These are phyloP conservation scores for Marasmius tenuissimus DNA, from an alignment of 1,284 basidiomycete genomes.

Conservation along the genomic window DNA sequence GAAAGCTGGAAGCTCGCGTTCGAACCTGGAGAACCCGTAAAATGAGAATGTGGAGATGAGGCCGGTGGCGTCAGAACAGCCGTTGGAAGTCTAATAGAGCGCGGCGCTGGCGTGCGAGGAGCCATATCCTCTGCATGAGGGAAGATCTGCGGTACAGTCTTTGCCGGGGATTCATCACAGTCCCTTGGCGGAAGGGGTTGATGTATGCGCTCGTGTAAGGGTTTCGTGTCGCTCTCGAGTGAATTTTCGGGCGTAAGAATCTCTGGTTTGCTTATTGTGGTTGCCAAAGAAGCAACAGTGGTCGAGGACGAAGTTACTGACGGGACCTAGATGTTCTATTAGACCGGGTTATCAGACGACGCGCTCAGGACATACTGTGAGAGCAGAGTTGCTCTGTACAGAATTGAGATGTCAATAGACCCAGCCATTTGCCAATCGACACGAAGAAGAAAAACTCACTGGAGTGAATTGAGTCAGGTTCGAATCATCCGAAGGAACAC, in stretches of 20 bases:
- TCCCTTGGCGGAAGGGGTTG: too few species aligned
- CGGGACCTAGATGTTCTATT: too few species aligned
- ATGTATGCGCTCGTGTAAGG: too few species aligned
- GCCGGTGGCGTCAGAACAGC: not conserved
- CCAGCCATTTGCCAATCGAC: not conserved
- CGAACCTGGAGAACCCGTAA: conserved; percentile 2
- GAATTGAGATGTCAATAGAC: not conserved
- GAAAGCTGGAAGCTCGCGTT: conserved; percentile 11
- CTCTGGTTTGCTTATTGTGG: too few species aligned
- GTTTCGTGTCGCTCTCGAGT: too few species aligned
- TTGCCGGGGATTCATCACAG: too few species aligned
- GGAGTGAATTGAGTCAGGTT: conserved; percentile 22
- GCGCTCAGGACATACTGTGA: not conserved
- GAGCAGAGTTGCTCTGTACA: conserved; percentile 1
- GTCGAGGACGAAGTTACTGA: too few species aligned
- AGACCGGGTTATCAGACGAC: too few species aligned
- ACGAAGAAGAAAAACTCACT: conserved; percentile 9
- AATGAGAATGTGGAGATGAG: conserved; percentile 1
- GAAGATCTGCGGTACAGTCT: too few species aligned
- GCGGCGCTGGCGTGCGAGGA: not conserved
- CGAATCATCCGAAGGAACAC: conserved; percentile 19
- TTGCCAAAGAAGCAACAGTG: too few species aligned
- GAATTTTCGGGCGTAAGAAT: too few species aligned
- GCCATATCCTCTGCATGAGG: not conserved
- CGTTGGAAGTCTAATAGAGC: not conserved